phyloP scores from a whole-genome alignment of 2,329 filamentous ascomycete genomes.

The Nakataea oryzae region DNA sequence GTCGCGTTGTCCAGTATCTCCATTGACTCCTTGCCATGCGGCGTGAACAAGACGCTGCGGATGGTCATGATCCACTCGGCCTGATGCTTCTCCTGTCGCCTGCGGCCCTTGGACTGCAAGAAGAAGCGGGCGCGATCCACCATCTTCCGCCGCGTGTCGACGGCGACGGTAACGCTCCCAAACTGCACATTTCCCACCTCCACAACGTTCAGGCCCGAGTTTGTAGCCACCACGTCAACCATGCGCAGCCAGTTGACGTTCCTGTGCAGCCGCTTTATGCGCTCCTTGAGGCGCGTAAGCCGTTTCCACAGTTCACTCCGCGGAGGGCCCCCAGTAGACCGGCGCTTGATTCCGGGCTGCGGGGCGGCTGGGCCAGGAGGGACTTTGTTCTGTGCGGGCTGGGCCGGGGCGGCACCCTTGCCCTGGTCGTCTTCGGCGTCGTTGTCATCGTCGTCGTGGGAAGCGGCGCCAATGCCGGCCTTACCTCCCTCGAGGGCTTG shows the following conservation, averaged over 20 bases:
- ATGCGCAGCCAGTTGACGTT: conserved; percentile 82
- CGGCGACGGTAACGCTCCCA: conserved; percentile 72
- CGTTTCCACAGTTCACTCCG: conserved; percentile 72
- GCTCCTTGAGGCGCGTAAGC: conserved; percentile 70
- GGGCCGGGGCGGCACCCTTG: too few species aligned
- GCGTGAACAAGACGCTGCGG: conserved; percentile 79
- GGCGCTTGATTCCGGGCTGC: conserved; percentile 17
- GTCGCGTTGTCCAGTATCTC: conserved; percentile 83
- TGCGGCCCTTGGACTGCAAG: conserved; percentile 59
- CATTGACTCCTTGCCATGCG: conserved; percentile 71
- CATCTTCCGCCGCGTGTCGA: conserved; percentile 86
- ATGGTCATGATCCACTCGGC: conserved; percentile 91
- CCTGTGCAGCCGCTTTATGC: conserved; percentile 74
- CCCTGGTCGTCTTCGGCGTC: conserved; percentile 5
- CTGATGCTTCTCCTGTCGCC: conserved; percentile 50
- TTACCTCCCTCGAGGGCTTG: conserved; percentile 49
- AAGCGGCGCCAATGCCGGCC: conserved; percentile 16
- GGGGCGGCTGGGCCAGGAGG: conserved; percentile 9
- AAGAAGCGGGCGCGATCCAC: conserved; percentile 86
- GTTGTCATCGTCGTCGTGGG: conserved; percentile 16
- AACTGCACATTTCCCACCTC: conserved; percentile 80
- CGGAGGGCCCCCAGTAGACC: conserved; percentile 18
- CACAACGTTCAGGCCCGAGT: conserved; percentile 64
- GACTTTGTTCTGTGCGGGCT: background rate
- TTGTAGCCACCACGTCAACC: conserved; percentile 79